Base-by-base conservation (phyloP, 2,329 filamentous ascomycete species). In the Purpureocillium takamizusanense region DNA sequence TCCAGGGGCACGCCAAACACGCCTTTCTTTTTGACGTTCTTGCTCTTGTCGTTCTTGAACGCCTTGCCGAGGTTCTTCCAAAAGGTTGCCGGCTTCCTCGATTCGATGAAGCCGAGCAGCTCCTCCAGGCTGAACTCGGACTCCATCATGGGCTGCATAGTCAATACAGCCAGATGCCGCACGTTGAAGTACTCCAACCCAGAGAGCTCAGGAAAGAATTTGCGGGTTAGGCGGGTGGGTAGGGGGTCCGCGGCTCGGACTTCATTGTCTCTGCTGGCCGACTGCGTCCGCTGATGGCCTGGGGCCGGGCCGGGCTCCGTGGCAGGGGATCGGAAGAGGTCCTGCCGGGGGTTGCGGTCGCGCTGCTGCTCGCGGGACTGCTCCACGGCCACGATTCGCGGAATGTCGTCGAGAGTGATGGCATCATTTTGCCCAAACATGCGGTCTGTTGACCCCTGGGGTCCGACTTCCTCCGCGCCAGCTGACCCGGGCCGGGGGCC, bases 1-100 rank as follows among this genome's bases (percentile, higher is more conserved):
- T 98, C 92, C 16, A 98, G 67, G 3, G 84, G 81, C 21, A 97
- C 85, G 30, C 90, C 87, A 56, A 98, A 98, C 17, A 94, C 81
- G 31, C 87, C 90, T 68, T 94, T 95, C 67, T 94, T 94, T 66
- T 94, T 94, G 48, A 77, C 74, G 25, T 64, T 74, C 59, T 89
- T 87, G 50, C 69, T 75, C 49, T 79, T 83, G 51, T 92, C 85
- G 49, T 86, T 87, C 60, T 90, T 92, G 61, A 97, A 95, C 2
- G 89, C 90, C 57, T 95, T 95, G 45, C 89, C 90, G 46, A 98
- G 89, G 52, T 95, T 95, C 60, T 90, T 92, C 92, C 92, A 98
- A 63, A 98, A 95, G 0, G 86, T 97, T 17, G 86, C 80, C 45
- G 74, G 71, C 49, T 95, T 94, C 54, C 86, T 82, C 3, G 86